Percentiles rank a stretch among this genome's conserved stretches.
These are phyloP conservation scores for Puccinia hordei DNA, from an alignment of 1,284 basidiomycete species.

Conservation along the genomic window DNA sequence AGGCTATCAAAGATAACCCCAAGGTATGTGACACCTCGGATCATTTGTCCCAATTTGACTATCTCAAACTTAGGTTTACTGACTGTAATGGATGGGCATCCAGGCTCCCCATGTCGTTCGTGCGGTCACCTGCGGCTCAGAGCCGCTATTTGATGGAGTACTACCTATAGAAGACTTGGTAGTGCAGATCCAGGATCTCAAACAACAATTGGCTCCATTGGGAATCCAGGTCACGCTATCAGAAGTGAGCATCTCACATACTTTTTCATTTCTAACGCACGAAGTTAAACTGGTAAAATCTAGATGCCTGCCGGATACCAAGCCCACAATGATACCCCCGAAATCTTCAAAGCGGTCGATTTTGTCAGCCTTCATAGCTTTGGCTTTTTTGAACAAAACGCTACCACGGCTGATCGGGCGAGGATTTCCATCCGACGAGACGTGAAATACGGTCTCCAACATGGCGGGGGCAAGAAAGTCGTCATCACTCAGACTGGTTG, in stretches of 20 bases:
- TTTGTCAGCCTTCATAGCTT: conserved; percentile 71
- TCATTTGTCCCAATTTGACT: neutral
- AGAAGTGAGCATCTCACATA: conserved; percentile 56
- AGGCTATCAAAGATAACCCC: conserved; percentile 67
- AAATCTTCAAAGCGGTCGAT: conserved; percentile 68
- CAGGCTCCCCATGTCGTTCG: conserved; percentile 71
- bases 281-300: no score
- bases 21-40: conserved; percentile 18
- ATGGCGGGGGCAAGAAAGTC: conserved; percentile 64
- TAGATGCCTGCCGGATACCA: conserved; percentile 54
- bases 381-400: conserved; percentile 70
- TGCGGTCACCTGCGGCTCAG: conserved; percentile 72
- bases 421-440: conserved; percentile 69
- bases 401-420: conserved; percentile 68
- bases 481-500: conserved; percentile 59
- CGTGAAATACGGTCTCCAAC: conserved; percentile 65
- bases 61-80: neutral
- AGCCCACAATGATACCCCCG: conserved; percentile 35
- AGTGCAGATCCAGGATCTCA: conserved; percentile 64
- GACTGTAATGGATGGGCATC: neutral
- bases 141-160: conserved; percentile 71
- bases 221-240: conserved; percentile 70
- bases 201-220: conserved; percentile 64
- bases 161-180: conserved; percentile 66
- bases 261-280: no score